Base-by-base conservation (phyloP, 257 asterid genomes). In the Asclepias syriaca region DNA sequence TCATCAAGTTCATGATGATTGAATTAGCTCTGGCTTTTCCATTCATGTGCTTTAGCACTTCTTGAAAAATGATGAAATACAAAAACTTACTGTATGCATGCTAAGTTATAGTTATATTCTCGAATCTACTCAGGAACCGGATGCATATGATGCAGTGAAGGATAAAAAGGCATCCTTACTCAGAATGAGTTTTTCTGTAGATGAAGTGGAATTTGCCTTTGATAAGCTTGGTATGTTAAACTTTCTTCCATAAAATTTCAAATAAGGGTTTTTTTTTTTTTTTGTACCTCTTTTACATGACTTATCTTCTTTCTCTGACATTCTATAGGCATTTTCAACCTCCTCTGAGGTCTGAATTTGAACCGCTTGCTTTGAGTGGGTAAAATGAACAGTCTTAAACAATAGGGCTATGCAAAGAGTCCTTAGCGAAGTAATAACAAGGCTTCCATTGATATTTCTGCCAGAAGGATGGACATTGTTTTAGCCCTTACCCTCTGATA, bases 211-310 rank as follows among this genome's bases (percentile, higher is more conserved):
- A 68, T 86, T 82, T 83, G 96, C 98, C 58, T 74, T 95, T 80
- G 83, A 81, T 75, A 92, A 81, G 84, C 93, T 88, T 84, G 99
- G 99, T 95, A 80, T 12, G 96, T 85, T 67, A 78, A 73, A 77
- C 34, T 34, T 45, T 68, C 72, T 40, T 1, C 49, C 16, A 18
- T 8, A 46, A 48, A 14, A 51, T 73, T n/a, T 22, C 58, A 24
- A 21, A 54, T 49, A 18, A 24, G 18, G 77, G 13, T 39, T 50
- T 58, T 58, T 58, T 7, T 39, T 50, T 58, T 58, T 58, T 7
- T 61, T 49, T 45, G 21, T 46, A 2, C 45, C 21, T 14, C 55
- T 55, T 29, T 45, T 43, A 37, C 40, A 7, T 73, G 12, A 3
- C 16, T 59, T 48, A 14, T 34, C 37, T 37, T 49, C 32, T 71